A percentile compares a stretch with the other conserved stretches of the same genome.
phyloP scores from a whole-genome alignment of 2,329 filamentous ascomycete species.

The Aureobasidium sp. region DNA sequence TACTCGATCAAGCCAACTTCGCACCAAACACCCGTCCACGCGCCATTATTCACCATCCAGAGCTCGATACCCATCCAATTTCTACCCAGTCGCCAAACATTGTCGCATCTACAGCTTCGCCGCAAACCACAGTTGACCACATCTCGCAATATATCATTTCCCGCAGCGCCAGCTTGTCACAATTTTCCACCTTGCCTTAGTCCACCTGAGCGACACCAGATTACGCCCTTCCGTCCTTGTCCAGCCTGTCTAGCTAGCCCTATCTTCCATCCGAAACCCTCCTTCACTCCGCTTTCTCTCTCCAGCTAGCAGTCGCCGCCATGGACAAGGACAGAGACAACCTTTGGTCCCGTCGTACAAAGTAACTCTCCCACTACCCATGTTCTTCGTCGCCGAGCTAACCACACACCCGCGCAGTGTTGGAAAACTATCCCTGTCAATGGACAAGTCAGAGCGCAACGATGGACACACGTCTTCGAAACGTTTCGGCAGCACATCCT shows the following conservation, averaged over 20 bases:
- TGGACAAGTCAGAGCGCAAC: conserved; percentile 51
- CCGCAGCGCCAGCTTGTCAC: conserved; percentile 9
- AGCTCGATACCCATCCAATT: background rate
- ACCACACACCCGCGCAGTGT: conserved; percentile 44
- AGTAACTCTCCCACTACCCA: conserved; percentile 46
- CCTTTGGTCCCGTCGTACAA: conserved; percentile 75
- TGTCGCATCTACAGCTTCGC: background rate
- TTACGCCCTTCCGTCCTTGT: conserved; percentile 6
- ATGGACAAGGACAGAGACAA: conserved; percentile 25
- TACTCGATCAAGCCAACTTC: background rate
- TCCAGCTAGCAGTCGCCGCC: conserved; percentile 12
- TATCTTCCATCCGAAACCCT: background rate
- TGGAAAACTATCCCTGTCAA: conserved; percentile 87
- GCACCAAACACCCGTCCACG: background rate
- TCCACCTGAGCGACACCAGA: background rate
- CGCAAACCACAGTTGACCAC: background rate
- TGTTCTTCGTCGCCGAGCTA: conserved; percentile 15
- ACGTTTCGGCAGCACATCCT: conserved; percentile 64
- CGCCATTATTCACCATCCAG: background rate
- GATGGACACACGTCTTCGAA: conserved; percentile 56
- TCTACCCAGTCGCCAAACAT: background rate
- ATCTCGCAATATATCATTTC: background rate
- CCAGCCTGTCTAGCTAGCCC: conserved; percentile 14
- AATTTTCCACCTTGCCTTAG: conserved; percentile 12
- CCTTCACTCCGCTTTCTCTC: background rate